Conservation (phyloP, 768 basidiomycete genomes). For the Multifurca ochricompacta region DNA sequence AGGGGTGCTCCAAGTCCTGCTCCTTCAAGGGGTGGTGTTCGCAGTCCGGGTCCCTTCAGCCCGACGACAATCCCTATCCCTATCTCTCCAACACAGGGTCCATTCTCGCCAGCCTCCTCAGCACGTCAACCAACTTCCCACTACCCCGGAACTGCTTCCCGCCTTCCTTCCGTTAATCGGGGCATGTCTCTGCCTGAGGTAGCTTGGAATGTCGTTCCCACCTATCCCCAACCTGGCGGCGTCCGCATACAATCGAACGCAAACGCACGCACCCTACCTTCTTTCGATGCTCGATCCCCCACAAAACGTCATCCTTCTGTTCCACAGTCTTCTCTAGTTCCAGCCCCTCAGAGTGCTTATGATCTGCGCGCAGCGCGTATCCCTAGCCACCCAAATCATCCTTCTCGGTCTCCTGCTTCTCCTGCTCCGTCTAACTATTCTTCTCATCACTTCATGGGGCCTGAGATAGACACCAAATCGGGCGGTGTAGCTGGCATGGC, state of each 20-base stretch:
- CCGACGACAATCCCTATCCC: not conserved
- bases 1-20: not conserved
- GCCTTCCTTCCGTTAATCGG: too few relatives aligned
- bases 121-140: not conserved
- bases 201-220: not conserved
- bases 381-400: not conserved
- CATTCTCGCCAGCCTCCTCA: not conserved
- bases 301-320: slow-evolving; percentile 7
- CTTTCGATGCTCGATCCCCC: slow-evolving; percentile 3
- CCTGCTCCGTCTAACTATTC: slow-evolving; percentile 12
- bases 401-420: slow-evolving; percentile 2
- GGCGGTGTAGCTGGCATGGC: slow-evolving; percentile 85
- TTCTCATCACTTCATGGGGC: slow-evolving; percentile 10
- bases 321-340: slow-evolving; percentile 8
- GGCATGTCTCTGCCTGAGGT: not conserved
- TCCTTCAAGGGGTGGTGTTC: not conserved
- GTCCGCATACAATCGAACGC: slow-evolving; percentile 23
- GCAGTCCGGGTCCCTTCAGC: not conserved
- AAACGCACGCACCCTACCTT: slow-evolving; percentile 16
- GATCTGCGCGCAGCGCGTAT: slow-evolving; percentile 7
- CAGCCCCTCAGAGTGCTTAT: not conserved
- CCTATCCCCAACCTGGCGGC: slow-evolving; percentile 1
- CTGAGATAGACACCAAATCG: slow-evolving; percentile 56
- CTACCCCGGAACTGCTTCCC: not conserved
- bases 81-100: slow-evolving; percentile 1